Evolutionary conservation across 2,329 filamentous ascomycete genomes (phyloP).

Genomic region (Penicillium polonicum): DNA sequence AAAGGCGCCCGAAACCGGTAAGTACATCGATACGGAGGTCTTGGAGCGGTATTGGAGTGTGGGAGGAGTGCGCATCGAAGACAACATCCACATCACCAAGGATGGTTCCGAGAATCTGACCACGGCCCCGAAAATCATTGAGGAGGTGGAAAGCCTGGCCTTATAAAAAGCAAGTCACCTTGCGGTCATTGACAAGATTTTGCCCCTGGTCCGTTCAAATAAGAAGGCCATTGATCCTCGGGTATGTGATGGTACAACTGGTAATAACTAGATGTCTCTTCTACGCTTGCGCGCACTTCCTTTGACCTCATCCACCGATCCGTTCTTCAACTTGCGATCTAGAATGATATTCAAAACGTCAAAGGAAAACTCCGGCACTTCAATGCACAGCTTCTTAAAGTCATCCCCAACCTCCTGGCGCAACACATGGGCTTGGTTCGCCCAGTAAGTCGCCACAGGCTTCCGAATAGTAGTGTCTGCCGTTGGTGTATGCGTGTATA

Average conservation of each 20-base stretch:
- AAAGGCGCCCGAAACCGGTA: constrained; percentile 66
- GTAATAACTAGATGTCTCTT: constrained; percentile 25
- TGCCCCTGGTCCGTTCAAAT: background rate
- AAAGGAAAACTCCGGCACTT: constrained; percentile 89
- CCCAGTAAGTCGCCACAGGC: constrained; percentile 90
- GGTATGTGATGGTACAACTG: background rate
- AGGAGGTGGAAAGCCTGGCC: constrained; percentile 59
- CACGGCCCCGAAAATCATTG: constrained; percentile 68
- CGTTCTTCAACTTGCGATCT: constrained; percentile 46
- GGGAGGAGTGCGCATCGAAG: constrained; percentile 89
- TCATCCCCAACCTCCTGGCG: constrained; percentile 82
- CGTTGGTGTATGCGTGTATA: constrained; percentile 72
- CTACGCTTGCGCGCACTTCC: constrained; percentile 44
- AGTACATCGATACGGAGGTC: constrained; percentile 73
- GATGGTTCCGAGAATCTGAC: constrained; percentile 82
- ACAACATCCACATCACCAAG: constrained; percentile 78
- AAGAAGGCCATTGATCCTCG: background rate
- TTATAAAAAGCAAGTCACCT: constrained; percentile 14
- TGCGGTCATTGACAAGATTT: background rate
- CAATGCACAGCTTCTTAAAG: constrained; percentile 80
- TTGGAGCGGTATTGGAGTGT: constrained; percentile 81
- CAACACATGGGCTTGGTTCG: constrained; percentile 73
- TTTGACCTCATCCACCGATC: constrained; percentile 34
- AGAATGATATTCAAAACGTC: constrained; percentile 70
- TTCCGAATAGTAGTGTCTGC: constrained; percentile 73